Base-by-base conservation (phyloP, 768 basidiomycete species). In the Rhodotorula sphaerocarpa region DNA sequence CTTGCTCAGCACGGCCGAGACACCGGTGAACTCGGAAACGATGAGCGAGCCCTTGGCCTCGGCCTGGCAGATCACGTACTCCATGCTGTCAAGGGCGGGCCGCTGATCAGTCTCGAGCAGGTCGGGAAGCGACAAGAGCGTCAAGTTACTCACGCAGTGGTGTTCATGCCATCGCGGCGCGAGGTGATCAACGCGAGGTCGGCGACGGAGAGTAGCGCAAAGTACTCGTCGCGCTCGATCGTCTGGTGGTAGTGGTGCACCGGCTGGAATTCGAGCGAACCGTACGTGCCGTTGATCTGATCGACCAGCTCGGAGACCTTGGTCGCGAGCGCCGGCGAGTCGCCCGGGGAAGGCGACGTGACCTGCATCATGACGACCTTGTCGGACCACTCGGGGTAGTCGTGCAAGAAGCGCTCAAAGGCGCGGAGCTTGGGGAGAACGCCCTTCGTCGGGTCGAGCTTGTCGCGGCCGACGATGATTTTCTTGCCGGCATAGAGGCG, bases 231-330 rank as follows among this genome's bases (percentile, higher is more conserved):
- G 34, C 71, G 61, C 75, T 93, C 93, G 71, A 99, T 83, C 2
- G 88, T 85, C 77, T 99, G 93, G 76, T 99, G 93, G 78, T 95
- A 97, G 73, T 99, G 95, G 74, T 99, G 93, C 39, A 97, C 88
- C 25, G 93, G 93, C 70, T 90, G 87, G 72, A 95, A 97, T 76
- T 95, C 90, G 42, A 99, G 76, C 66, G 85, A 85, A 28, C 93
- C 95, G 72, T 89, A 96, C 72, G 90, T 86, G 55, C 91, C 67
- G 73, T 97, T 97, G 76, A 96, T 93, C 70, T 88, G 86, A 27
- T 90, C 85, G 47, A 96, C 92, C 28, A 95, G 78, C 75, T 97
- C 91, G 56, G 89, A 90, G 21, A 96, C 84, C 78, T 90, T 86
- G 27, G 90, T 81, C 77, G 96, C 93, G 55, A 99, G 81, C 75